Conservation (phyloP, 2,329 filamentous ascomycete species). For the Xylariaceae sp. region DNA sequence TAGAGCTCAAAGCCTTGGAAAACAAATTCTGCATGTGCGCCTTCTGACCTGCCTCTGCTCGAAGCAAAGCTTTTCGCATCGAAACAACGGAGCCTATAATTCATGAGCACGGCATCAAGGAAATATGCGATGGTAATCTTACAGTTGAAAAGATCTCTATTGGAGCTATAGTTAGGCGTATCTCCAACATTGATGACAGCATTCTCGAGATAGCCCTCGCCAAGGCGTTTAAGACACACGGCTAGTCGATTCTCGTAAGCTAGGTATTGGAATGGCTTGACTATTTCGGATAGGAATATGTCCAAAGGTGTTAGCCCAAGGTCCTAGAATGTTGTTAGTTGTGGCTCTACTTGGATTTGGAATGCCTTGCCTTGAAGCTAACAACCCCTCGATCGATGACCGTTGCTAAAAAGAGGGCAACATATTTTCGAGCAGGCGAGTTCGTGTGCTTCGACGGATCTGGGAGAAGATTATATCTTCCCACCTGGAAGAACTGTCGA, state of each 20-base stretch:
- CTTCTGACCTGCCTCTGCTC: conserved; percentile 35
- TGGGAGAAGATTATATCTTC: conserved; percentile 50
- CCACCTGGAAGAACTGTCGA: conserved; percentile 43
- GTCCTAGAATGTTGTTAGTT: conserved; percentile 32
- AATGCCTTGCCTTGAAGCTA: conserved; percentile 39
- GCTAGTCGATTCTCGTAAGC: conserved; percentile 49
- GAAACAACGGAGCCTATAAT: conserved; percentile 38
- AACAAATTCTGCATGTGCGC: conserved; percentile 40
- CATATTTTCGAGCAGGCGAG: conserved; percentile 41
- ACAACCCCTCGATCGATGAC: conserved; percentile 46
- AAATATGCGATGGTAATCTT: conserved; percentile 19
- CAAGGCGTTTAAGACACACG: conserved; percentile 41
- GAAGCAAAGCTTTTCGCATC: conserved; percentile 48
- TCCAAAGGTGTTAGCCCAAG: conserved; percentile 44
- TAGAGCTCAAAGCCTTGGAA: conserved; percentile 40
- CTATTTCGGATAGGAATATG: conserved; percentile 51
- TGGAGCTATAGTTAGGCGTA: conserved; percentile 46
- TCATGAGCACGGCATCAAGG: conserved; percentile 4
- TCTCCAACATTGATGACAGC: conserved; percentile 36
- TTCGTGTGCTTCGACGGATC: conserved; percentile 38
- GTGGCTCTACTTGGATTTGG: conserved; percentile 3
- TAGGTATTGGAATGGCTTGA: conserved; percentile 45
- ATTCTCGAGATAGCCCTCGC: conserved; percentile 42
- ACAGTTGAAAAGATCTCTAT: conserved; percentile 48
- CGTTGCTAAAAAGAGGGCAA: conserved; percentile 49